A percentile compares a stretch with the other conserved stretches of the same genome.
Evolutionary conservation across 257 asterid species (phyloP).

Genomic region (Solanum boliviense): DNA sequence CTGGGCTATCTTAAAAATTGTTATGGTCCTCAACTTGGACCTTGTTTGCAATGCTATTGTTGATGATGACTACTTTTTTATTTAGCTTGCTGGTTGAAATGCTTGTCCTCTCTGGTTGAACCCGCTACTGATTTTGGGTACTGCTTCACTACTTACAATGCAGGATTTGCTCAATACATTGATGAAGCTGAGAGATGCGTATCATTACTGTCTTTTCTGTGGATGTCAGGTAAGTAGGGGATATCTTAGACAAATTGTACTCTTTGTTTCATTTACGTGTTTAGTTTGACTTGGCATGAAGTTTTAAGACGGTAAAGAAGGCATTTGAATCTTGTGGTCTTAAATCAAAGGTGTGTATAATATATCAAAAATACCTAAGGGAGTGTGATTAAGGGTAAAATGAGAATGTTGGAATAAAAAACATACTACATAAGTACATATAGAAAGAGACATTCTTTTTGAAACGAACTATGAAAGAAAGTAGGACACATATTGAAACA

Average conservation of each 20-base stretch:
- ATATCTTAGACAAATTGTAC: background rate
- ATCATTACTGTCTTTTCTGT: constrained; percentile 76
- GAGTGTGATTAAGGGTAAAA: background rate
- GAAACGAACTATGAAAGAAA: background rate
- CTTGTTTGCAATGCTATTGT: background rate
- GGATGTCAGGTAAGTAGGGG: constrained; percentile 64
- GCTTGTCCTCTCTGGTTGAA: background rate
- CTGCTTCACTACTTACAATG: constrained; percentile 1
- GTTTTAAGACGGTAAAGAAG: background rate
- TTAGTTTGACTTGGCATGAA: background rate
- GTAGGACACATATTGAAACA: background rate
- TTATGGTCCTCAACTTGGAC: background rate
- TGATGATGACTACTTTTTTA: background rate
- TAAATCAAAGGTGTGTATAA: background rate
- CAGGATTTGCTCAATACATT: constrained; percentile 67
- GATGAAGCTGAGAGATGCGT: constrained; percentile 65
- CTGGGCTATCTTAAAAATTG: background rate
- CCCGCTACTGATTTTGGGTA: background rate
- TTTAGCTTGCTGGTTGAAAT: background rate
- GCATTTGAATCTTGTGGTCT: background rate
- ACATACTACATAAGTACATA: background rate
- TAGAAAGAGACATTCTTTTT: background rate
- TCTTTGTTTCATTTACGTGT: background rate
- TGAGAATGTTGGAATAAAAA: background rate
- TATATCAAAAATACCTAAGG: background rate